These are phyloP conservation scores for Gracilaria domingensis DNA, from an alignment of 23 red algal genomes.

Conservation along the genomic window DNA sequence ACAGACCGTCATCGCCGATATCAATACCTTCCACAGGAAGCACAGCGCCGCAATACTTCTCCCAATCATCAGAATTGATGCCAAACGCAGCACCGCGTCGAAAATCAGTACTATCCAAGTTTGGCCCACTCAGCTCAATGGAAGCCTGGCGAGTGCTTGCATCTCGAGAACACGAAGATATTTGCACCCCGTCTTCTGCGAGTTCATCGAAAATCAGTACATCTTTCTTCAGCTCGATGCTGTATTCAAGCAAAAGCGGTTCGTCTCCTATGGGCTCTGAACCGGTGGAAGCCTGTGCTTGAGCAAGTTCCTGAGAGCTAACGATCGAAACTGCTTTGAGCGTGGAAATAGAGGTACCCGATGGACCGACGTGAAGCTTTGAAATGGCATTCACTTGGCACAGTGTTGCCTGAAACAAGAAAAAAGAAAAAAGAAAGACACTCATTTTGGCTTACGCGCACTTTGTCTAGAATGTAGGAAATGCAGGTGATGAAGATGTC, in stretches of 20 bases:
- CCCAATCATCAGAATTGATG: conserved; percentile 27
- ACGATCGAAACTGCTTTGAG: not conserved
- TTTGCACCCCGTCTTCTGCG: not conserved
- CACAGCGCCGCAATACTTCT: not conserved
- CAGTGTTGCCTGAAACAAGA: too few species aligned
- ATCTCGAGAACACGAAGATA: not conserved
- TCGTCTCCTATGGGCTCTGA: not conserved
- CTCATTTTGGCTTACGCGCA: too few species aligned
- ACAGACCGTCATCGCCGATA: not conserved
- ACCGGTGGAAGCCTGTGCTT: not conserved
- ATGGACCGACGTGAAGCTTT: not conserved
- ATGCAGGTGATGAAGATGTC: too few species aligned
- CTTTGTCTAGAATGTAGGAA: too few species aligned
- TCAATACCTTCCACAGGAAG: not conserved
- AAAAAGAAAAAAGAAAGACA: too few species aligned
- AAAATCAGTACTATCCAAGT: conserved; percentile 8
- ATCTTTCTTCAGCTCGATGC: not conserved
- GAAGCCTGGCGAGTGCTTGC: not conserved
- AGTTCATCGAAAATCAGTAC: not conserved
- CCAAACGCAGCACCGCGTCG: not conserved
- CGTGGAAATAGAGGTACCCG: not conserved
- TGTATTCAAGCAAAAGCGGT: not conserved
- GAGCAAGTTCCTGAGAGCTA: not conserved
- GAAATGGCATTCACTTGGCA: not conserved
- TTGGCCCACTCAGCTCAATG: not conserved